These are phyloP conservation scores for Taphrina betulina DNA, from an alignment of 1,139 yeast species.

Conservation along the genomic window DNA sequence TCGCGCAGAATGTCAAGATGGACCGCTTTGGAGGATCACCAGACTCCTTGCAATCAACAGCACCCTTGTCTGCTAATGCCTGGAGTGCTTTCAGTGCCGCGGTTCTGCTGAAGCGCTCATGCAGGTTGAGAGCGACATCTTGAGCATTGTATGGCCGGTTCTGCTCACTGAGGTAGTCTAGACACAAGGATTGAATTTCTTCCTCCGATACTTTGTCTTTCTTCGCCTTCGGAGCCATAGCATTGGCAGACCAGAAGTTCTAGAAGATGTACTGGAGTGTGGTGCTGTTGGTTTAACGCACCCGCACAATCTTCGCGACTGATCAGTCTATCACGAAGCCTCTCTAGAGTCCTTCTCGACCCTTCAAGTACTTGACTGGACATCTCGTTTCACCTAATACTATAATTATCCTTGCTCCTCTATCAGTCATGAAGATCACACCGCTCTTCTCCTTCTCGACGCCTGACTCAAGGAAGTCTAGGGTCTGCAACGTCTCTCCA, in stretches of 20 bases:
- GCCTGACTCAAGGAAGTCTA: too few species aligned
- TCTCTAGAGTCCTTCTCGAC: neutral
- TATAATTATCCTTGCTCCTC: too few species aligned
- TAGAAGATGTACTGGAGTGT: neutral
- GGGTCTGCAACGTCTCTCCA: too few species aligned
- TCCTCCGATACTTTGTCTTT: slow-evolving; percentile 16
- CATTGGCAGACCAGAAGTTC: neutral
- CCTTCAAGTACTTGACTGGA: too few species aligned
- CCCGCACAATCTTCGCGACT: neutral
- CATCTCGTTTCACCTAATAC: too few species aligned
- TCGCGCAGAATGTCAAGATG: slow-evolving; percentile 6
- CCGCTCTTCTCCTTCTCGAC: too few species aligned
- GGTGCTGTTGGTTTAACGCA: neutral
- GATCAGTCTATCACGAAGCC: slow-evolving; percentile 1
- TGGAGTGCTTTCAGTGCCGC: slow-evolving; percentile 12
- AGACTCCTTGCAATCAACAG: neutral
- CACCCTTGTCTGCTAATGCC: slow-evolving; percentile 9
- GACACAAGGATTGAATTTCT: slow-evolving; percentile 6
- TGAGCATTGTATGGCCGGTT: slow-evolving; percentile 15
- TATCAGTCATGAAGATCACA: too few species aligned
- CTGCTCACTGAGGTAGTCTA: neutral
- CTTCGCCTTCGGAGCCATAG: slow-evolving; percentile 1
- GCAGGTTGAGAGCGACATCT: slow-evolving; percentile 9
- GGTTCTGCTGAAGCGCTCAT: slow-evolving; percentile 13
- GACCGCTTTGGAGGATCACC: slow-evolving; percentile 4